Evolutionary conservation across 148 eudicot species (phyloP), one percentile per base, ranked within the genome.

Genomic region (Vaccinium macrocarpon): DNA sequence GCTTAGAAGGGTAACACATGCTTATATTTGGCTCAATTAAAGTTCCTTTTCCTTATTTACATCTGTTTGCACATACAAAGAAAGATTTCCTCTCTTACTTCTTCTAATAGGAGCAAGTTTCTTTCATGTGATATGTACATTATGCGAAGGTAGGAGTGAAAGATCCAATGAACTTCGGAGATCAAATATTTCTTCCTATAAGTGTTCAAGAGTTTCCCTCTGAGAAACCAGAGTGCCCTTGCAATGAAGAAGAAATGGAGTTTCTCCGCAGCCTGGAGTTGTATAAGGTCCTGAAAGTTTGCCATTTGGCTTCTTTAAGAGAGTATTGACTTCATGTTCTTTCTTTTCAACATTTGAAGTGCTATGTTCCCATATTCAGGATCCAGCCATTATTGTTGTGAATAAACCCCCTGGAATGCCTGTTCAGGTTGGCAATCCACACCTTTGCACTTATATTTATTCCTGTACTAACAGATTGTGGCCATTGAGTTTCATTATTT

Each of bases 321-420:
- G 13, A 8, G 55, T 16, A 74, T 49, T 32, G 19, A 29, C 57
- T 6, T 81, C 3, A 16, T 11, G 38, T 27, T 38, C 0, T 73
- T 85, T 35, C 55, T 5, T 77, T 23, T 35, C 27, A 76, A 48
- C 42, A 49, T 59, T 15, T 50, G 51, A 66, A 15, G 35, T 62
- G 25, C n/a, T n/a, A 48, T 51, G 2, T 75, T 82, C 52, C 25
- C 18, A 70, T 64, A 27, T 86, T 72, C 83, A 97, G 99, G 99
- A 97, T 93, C 74, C 93, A 55, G 94, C 96, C 21, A 92, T 95
- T 80, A 94, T 97, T 83, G 99, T 92, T 42, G 85, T 97, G 84
- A 97, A 97, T 89, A 97, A 97, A 86, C 98, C 98, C 51, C 92
- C 95, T 27, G 98, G 97, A 87, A 85, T 97, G 89, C 94, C 99